phyloP scores from a whole-genome alignment of 2,329 filamentous ascomycete genomes.

The Colletotrichum liriopes region DNA sequence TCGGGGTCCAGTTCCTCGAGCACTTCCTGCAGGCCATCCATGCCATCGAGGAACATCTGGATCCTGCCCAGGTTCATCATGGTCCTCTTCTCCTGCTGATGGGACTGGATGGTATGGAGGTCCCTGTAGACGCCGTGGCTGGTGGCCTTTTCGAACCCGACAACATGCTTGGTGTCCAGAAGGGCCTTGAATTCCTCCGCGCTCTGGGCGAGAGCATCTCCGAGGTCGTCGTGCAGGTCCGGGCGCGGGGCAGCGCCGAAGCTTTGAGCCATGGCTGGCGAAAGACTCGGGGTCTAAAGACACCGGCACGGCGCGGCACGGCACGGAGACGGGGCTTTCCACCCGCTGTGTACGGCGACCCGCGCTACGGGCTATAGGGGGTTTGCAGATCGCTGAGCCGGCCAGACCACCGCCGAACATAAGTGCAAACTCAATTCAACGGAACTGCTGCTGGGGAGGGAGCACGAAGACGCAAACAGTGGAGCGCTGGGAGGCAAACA shows the following conservation, averaged over 20 bases:
- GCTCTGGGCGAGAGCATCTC: slow-evolving; percentile 17
- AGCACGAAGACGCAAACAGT: not conserved
- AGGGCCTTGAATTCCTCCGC: slow-evolving; percentile 40
- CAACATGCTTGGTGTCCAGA: slow-evolving; percentile 42
- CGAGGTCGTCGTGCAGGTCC: slow-evolving; percentile 8
- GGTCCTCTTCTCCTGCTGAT: slow-evolving; percentile 47
- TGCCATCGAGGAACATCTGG: slow-evolving; percentile 45
- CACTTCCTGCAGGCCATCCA: slow-evolving; percentile 43
- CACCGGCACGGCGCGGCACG: not conserved
- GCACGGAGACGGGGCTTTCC: not conserved
- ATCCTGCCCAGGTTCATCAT: slow-evolving; percentile 50
- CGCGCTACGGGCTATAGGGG: not conserved
- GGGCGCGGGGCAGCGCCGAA: not conserved
- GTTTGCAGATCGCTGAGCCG: not conserved
- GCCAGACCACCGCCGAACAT: not conserved
- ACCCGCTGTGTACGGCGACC: not conserved
- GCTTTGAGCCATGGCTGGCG: slow-evolving; percentile 24
- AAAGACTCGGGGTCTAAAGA: not conserved
- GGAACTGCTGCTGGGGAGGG: not conserved
- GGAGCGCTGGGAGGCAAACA: not conserved
- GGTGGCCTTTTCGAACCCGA: slow-evolving; percentile 43
- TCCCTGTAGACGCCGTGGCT: slow-evolving; percentile 44
- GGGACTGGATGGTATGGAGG: slow-evolving; percentile 47
- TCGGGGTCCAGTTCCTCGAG: slow-evolving; percentile 1
- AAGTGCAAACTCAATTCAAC: slow-evolving; percentile 1